phyloP scores from a whole-genome alignment of 257 asterid species.

The Coffea eugenioides region DNA sequence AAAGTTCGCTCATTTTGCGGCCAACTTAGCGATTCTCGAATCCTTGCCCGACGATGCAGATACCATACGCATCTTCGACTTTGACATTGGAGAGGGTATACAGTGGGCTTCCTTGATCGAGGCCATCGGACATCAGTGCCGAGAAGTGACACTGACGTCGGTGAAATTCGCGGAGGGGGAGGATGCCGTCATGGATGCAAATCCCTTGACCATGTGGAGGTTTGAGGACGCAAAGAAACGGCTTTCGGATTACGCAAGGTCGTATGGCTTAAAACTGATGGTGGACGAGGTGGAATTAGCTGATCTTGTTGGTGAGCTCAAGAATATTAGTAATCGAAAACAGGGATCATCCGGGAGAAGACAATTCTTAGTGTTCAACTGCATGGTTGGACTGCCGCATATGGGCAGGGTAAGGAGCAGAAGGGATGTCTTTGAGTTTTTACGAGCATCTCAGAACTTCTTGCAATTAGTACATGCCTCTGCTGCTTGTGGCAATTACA shows the following conservation, averaged over 20 bases:
- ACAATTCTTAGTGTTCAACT: slow-evolving; percentile 40
- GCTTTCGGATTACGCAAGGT: slow-evolving; percentile 32
- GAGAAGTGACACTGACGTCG: slow-evolving; percentile 35
- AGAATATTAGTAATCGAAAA: slow-evolving; percentile 2
- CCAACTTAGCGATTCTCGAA: slow-evolving; percentile 52
- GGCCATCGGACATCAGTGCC: slow-evolving; percentile 16
- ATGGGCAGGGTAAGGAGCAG: slow-evolving; percentile 41
- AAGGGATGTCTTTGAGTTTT: slow-evolving; percentile 33
- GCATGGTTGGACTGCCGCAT: slow-evolving; percentile 44
- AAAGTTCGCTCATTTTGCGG: slow-evolving; percentile 55
- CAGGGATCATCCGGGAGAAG: neutral
- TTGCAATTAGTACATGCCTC: slow-evolving; percentile 15
- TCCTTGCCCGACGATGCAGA: slow-evolving; percentile 35
- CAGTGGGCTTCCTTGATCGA: slow-evolving; percentile 63
- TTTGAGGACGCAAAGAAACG: slow-evolving; percentile 47
- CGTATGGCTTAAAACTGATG: slow-evolving; percentile 28
- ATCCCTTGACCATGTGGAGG: slow-evolving; percentile 19
- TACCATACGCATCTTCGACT: slow-evolving; percentile 40
- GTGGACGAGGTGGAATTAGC: slow-evolving; percentile 37
- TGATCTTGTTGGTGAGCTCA: slow-evolving; percentile 24
- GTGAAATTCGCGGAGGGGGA: slow-evolving; percentile 27
- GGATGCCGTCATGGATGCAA: slow-evolving; percentile 3
- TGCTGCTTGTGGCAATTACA: neutral
- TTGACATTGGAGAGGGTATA: slow-evolving; percentile 53
- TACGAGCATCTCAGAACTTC: slow-evolving; percentile 23